These are phyloP conservation scores for Colletotrichum sp. DNA, from an alignment of 2,329 filamentous ascomycete species.

Conservation along the genomic window DNA sequence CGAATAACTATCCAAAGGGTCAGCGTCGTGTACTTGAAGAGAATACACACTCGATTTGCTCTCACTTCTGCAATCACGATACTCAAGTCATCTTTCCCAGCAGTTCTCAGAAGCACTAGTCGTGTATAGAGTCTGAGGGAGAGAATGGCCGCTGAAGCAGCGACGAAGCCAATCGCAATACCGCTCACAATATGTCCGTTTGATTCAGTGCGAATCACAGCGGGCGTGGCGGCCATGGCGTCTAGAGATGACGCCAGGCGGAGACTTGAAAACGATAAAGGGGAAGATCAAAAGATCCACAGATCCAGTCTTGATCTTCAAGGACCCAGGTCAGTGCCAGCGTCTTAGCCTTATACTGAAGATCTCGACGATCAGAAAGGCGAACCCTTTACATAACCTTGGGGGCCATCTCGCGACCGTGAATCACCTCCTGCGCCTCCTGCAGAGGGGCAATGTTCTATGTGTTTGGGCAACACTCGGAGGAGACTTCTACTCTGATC, in stretches of 20 bases:
- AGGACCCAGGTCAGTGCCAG: neutral
- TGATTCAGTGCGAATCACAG: slow-evolving; percentile 23
- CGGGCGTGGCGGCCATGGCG: neutral
- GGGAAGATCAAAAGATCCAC: neutral
- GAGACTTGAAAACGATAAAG: neutral
- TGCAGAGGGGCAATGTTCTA: neutral
- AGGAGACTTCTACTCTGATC: neutral
- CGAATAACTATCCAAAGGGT: slow-evolving; percentile 21
- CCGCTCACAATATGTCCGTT: slow-evolving; percentile 25
- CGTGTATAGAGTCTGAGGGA: slow-evolving; percentile 28
- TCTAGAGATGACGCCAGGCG: neutral
- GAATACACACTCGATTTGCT: neutral
- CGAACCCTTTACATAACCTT: neutral
- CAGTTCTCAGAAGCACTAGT: slow-evolving; percentile 23
- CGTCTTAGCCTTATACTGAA: neutral
- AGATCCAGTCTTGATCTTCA: neutral
- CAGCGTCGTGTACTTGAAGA: neutral
- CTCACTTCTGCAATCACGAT: slow-evolving; percentile 27
- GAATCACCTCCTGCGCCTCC: neutral
- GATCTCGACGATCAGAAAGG: neutral
- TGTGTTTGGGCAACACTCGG: neutral
- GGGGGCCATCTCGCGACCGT: neutral
- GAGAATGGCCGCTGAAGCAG: slow-evolving; percentile 16
- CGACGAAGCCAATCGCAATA: slow-evolving; percentile 25
- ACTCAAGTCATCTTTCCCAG: slow-evolving; percentile 33